phyloP scores from a whole-genome alignment of 305 asterid species.

The Fraxinus sp. region DNA sequence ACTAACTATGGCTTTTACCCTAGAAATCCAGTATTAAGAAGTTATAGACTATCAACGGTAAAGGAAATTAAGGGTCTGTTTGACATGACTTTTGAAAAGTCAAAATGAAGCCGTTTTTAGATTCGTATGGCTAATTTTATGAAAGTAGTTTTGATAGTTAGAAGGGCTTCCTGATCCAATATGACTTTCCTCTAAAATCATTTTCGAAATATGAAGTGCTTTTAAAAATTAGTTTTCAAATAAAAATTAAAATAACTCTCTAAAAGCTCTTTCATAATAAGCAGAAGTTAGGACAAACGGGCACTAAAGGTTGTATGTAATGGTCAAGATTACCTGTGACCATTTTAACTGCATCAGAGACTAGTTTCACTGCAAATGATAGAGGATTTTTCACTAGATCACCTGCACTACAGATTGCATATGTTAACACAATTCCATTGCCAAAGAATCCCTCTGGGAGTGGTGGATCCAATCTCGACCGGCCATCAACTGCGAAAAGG shows the following conservation, averaged over 20 bases:
- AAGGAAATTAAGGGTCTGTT: background rate
- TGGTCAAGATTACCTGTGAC: conserved; percentile 29
- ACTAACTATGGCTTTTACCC: background rate
- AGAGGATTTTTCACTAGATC: conserved; percentile 51
- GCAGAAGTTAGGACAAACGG: no score
- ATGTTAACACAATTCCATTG: conserved; percentile 75
- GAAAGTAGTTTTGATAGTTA: no score
- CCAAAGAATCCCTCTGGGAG: conserved; percentile 76
- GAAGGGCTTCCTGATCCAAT: no score
- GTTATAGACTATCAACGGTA: background rate
- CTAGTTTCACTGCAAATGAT: conserved; percentile 50
- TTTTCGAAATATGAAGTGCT: no score
- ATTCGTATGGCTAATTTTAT: no score
- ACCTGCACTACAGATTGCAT: conserved; percentile 60
- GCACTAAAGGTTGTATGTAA: background rate
- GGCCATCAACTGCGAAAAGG: conserved; percentile 79
- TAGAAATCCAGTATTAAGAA: background rate
- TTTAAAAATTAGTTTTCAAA: no score
- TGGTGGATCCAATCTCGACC: conserved; percentile 63
- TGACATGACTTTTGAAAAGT: no score
- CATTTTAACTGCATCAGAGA: conserved; percentile 67
- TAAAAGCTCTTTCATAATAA: no score
- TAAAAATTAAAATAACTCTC: no score
- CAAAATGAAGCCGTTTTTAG: no score
- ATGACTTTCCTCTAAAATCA: no score